Conservation (phyloP, 164 flowering plant species). For the Amborella trichopoda region DNA sequence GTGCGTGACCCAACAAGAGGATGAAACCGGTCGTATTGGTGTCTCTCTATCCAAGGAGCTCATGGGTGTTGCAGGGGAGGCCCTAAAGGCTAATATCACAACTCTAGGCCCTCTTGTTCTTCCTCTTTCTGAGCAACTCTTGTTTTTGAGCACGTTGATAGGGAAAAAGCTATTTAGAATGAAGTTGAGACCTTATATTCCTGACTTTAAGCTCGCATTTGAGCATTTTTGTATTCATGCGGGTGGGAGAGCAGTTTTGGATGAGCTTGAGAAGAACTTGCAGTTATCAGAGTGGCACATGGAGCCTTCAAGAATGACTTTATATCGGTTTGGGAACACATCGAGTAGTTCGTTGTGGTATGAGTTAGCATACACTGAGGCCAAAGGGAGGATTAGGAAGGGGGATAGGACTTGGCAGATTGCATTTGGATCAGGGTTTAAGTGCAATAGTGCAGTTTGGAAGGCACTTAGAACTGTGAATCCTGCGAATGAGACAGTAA, state of each 20-base stretch:
- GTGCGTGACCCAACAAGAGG: constrained; percentile 31
- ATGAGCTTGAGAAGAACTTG: constrained; percentile 34
- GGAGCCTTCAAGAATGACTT: constrained; percentile 35
- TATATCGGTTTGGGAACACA: constrained; percentile 32
- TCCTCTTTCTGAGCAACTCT: constrained; percentile 31
- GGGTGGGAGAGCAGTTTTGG: constrained; percentile 34
- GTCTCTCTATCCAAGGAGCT: constrained; percentile 31
- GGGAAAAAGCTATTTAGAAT: constrained; percentile 19
- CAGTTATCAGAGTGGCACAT: constrained; percentile 19
- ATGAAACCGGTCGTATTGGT: constrained; percentile 22
- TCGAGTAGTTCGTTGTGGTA: constrained; percentile 39
- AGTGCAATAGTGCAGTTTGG: constrained; percentile 89
- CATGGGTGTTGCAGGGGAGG: constrained; percentile 32
- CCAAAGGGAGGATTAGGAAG: constrained; percentile 28
- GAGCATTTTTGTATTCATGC: constrained; percentile 37
- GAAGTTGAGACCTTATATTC: constrained; percentile 29
- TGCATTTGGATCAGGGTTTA: constrained; percentile 70
- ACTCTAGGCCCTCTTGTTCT: constrained; percentile 35
- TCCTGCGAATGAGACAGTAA: constrained; percentile 38
- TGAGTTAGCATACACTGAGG: constrained; percentile 30
- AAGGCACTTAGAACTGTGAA: constrained; percentile 51
- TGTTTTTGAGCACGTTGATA: constrained; percentile 23
- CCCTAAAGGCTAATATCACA: constrained; percentile 31
- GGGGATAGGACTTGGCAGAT: constrained; percentile 35
- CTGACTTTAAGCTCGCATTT: constrained; percentile 33